phyloP scores from a whole-genome alignment of 257 asterid genomes.

The Solanum ossicruentum region DNA sequence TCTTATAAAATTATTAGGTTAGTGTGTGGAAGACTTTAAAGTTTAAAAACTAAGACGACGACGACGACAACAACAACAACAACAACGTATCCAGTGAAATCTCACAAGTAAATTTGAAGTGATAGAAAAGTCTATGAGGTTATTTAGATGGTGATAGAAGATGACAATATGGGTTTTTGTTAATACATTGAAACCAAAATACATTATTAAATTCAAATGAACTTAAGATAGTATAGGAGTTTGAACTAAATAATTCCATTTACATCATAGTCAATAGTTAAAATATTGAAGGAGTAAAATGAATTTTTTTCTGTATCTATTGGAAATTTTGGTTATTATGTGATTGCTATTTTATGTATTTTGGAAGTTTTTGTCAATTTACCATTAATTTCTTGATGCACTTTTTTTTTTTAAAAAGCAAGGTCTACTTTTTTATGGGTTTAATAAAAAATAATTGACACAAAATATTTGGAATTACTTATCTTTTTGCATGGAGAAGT shows the following conservation, averaged over 20 bases:
- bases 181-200: neutral
- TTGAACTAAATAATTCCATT: neutral
- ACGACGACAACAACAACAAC: neutral
- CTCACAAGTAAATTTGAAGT: neutral
- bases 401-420: neutral
- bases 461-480: too few relatives aligned
- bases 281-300: too few relatives aligned
- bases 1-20: neutral
- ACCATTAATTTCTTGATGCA: neutral
- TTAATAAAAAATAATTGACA: too few relatives aligned
- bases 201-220: neutral
- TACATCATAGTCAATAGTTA: too few relatives aligned
- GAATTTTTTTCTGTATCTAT: neutral
- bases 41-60: neutral
- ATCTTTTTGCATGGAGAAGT: too few relatives aligned
- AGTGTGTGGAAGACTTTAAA: neutral
- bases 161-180: neutral
- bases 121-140: neutral
- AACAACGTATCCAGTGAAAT: too few relatives aligned
- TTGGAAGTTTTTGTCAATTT: neutral
- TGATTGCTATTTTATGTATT: neutral
- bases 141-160: neutral
- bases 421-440: too few relatives aligned
- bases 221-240: neutral
- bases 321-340: neutral